These are phyloP conservation scores for Solanum aculeatissimum DNA, from an alignment of 305 asterid genomes.

Conservation along the genomic window DNA sequence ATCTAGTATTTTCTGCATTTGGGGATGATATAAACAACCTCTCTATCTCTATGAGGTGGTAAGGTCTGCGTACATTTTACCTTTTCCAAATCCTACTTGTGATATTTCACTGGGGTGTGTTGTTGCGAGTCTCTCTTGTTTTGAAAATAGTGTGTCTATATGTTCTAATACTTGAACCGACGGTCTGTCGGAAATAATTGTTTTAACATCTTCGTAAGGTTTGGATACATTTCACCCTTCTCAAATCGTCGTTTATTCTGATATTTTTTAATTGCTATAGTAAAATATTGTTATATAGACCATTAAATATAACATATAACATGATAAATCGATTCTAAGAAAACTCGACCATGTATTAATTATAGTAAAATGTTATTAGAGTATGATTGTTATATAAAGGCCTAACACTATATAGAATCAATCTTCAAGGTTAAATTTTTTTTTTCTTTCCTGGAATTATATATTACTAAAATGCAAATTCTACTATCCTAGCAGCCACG, in stretches of 20 bases:
- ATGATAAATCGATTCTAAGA: background rate
- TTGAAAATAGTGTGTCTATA: background rate
- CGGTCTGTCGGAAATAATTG: background rate
- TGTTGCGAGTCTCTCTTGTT: background rate
- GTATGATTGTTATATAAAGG: background rate
- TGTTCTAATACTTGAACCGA: background rate
- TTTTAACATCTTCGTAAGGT: background rate
- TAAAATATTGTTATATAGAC: background rate
- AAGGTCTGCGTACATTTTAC: too few species aligned
- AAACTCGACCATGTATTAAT: too few species aligned
- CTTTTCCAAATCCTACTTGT: too few species aligned
- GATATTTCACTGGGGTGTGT: too few species aligned
- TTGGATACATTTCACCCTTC: background rate
- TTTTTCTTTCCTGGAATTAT: background rate
- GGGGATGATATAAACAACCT: too few species aligned
- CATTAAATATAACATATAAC: background rate
- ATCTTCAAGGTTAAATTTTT: too few species aligned
- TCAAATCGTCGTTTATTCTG: background rate
- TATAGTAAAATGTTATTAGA: too few species aligned
- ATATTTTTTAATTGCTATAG: background rate
- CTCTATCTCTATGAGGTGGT: too few species aligned
- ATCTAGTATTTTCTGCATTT: too few species aligned
- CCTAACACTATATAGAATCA: too few species aligned
- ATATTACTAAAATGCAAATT: background rate
- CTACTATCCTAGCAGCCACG: background rate